Evolutionary conservation across 352 stramenopile genomes (phyloP).

Genomic region (Thalassiosira pacifica): DNA sequence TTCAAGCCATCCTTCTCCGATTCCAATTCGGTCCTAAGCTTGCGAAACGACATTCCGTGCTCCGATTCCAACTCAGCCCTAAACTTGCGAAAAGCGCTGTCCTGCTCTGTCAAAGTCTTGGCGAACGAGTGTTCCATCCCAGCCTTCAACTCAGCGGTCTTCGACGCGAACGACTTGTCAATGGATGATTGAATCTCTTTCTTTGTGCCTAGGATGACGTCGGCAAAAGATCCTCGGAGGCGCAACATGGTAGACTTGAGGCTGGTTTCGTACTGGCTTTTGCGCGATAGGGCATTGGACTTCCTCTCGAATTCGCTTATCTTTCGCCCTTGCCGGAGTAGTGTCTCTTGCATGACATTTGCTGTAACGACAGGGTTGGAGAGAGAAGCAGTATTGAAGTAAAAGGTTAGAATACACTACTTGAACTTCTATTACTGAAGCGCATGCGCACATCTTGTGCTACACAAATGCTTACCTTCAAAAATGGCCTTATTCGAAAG

Average conservation of each 20-base stretch:
- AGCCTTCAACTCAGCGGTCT: too few relatives aligned
- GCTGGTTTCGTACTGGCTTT: slow-evolving; percentile 30
- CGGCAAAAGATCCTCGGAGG: slow-evolving; percentile 46
- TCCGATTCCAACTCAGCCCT: too few relatives aligned
- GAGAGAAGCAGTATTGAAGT: not conserved
- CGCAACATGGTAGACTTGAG: slow-evolving; percentile 42
- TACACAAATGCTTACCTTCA: slow-evolving; percentile 49
- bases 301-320: slow-evolving; percentile 42
- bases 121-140: slow-evolving; percentile 25
- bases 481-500: slow-evolving; percentile 58
- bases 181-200: slow-evolving; percentile 47
- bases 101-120: not conserved
- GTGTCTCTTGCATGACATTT: slow-evolving; percentile 41
- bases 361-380: slow-evolving; percentile 3
- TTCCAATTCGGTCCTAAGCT: too few relatives aligned
- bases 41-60: too few relatives aligned
- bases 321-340: slow-evolving; percentile 24
- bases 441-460: too few relatives aligned
- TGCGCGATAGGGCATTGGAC: slow-evolving; percentile 26
- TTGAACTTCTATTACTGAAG: too few relatives aligned
- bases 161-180: slow-evolving; percentile 15
- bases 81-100: not conserved
- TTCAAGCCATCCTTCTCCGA: too few relatives aligned
- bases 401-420: too few relatives aligned
- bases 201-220: slow-evolving; percentile 36